These are phyloP conservation scores for Fusarium nurragi DNA, from an alignment of 2,329 filamentous ascomycete genomes.

Conservation along the genomic window DNA sequence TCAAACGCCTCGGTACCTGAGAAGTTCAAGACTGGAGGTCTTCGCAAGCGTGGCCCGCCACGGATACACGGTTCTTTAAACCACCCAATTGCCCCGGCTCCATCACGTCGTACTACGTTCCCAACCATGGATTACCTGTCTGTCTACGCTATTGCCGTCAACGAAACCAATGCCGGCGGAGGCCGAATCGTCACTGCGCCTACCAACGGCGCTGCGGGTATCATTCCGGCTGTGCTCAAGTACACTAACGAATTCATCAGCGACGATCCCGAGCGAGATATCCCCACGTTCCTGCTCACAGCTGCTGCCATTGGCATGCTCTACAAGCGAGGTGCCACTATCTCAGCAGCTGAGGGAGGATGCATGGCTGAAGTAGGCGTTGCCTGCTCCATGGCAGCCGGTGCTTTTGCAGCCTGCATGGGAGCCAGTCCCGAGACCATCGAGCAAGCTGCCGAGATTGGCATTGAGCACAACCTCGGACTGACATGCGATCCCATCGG, in stretches of 20 bases:
- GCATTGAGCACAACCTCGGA: constrained; percentile 62
- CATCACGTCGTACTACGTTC: constrained; percentile 57
- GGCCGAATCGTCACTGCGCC: constrained; percentile 62
- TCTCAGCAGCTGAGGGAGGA: constrained; percentile 61
- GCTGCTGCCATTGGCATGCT: constrained; percentile 62
- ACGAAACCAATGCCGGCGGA: constrained; percentile 62
- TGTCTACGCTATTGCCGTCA: constrained; percentile 62
- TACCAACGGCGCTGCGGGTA: constrained; percentile 61
- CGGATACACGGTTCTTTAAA: constrained; percentile 57
- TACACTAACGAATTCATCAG: constrained; percentile 61
- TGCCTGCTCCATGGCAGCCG: constrained; percentile 62
- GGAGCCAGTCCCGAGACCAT: constrained; percentile 61
- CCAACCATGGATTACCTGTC: constrained; percentile 62
- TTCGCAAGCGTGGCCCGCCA: constrained; percentile 46
- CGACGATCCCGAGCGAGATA: constrained; percentile 60
- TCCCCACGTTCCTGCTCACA: constrained; percentile 60
- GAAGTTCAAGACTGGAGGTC: not conserved
- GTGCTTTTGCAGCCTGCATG: constrained; percentile 62
- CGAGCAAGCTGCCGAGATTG: constrained; percentile 62
- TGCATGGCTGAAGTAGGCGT: constrained; percentile 65
- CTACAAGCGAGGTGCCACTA: constrained; percentile 62
- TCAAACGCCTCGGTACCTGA: constrained; percentile 8
- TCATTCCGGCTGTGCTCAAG: constrained; percentile 61
- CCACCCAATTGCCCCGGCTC: constrained; percentile 58
- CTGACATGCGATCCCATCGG: constrained; percentile 62